These are phyloP conservation scores for Ustilago bromivora DNA, from an alignment of 1,284 basidiomycete genomes.

Conservation along the genomic window DNA sequence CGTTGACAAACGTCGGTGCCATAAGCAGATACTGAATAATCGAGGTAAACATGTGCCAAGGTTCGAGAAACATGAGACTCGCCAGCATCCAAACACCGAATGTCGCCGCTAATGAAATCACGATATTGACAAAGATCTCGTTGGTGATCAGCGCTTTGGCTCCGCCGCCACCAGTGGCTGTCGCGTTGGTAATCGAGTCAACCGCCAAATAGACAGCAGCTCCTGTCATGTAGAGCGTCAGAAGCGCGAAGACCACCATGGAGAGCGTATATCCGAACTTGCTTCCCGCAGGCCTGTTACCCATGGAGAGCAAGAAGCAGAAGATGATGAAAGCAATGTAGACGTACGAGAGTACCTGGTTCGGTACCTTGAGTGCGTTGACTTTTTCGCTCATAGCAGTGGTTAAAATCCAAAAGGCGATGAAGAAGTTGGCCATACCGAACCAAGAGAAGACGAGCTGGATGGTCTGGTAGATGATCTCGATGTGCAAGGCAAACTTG, in stretches of 20 bases:
- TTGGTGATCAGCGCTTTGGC: slow-evolving; percentile 49
- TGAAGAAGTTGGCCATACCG: slow-evolving; percentile 62
- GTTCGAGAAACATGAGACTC: slow-evolving; percentile 65
- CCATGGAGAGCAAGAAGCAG: slow-evolving; percentile 68
- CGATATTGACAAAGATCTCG: slow-evolving; percentile 63
- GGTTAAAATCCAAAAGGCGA: slow-evolving; percentile 66
- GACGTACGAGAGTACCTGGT: slow-evolving; percentile 64
- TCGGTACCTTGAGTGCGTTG: slow-evolving; percentile 59
- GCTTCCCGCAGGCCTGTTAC: slow-evolving; percentile 66
- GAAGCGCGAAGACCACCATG: slow-evolving; percentile 66
- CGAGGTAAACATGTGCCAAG: slow-evolving; percentile 68
- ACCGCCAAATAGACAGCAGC: slow-evolving; percentile 65
- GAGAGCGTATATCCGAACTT: slow-evolving; percentile 60
- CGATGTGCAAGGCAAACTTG: slow-evolving; percentile 65
- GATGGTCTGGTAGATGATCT: slow-evolving; percentile 67
- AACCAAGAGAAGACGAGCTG: slow-evolving; percentile 67
- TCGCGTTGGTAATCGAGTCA: slow-evolving; percentile 50
- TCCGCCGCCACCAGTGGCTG: slow-evolving; percentile 32
- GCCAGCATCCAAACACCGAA: slow-evolving; percentile 66
- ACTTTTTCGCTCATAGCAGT: slow-evolving; percentile 54
- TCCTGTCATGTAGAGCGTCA: slow-evolving; percentile 66
- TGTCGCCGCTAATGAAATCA: slow-evolving; percentile 66
- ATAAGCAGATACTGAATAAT: slow-evolving; percentile 67
- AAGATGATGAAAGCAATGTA: slow-evolving; percentile 69
- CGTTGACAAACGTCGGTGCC: slow-evolving; percentile 67